Evolutionary conservation across 768 basidiomycete genomes (phyloP), one percentile per base, ranked within the genome.

Genomic region (Lactarius vividus): DNA sequence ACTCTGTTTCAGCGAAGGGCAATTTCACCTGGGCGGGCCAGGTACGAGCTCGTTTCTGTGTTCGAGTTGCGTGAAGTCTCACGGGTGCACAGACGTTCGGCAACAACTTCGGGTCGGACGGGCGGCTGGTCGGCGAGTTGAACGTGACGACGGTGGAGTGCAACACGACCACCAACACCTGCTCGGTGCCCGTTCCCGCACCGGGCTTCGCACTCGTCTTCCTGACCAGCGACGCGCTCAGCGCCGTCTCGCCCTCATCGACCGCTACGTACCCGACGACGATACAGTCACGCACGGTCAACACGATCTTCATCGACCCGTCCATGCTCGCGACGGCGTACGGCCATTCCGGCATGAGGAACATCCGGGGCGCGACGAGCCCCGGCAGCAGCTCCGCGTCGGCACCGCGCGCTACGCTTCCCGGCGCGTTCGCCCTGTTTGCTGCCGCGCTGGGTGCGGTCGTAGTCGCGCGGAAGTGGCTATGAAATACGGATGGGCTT

Each of bases 1-100:
- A 77, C 0, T 82, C 82, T 1, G 85, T 90, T 3, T 77, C 83
- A 1, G 83, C 85, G 63, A 86, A 84, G 71, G 79, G 76, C 56
- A 85, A 89, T 71, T 84, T 92, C 62, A 88, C 85, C 0, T 93
- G 91, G 90, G 91, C 89, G 3, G 86, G 86, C 2, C 92, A 91
- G 78, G 88, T 88, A 55, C 46, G 80, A 64, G 4, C 1, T 20
- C 29, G 1, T 39, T 29, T 57, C 16, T 52, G 7, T 23, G 11
- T 37, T 37, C n/a, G n/a, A n/a, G n/a, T n/a, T n/a, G n/a, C n/a
- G 9, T 33, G 33, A 46, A 20, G n/a, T 44, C 37, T 35, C 37
- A 33, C 55, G 7, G 37, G 35, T 23, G 10, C 54, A 0, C 70
- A 88, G 84, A 89, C 88, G 0, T 82, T 87, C 46, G 88, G 88